Base-by-base conservation (phyloP, 768 basidiomycete species). In the Mycena metata region DNA sequence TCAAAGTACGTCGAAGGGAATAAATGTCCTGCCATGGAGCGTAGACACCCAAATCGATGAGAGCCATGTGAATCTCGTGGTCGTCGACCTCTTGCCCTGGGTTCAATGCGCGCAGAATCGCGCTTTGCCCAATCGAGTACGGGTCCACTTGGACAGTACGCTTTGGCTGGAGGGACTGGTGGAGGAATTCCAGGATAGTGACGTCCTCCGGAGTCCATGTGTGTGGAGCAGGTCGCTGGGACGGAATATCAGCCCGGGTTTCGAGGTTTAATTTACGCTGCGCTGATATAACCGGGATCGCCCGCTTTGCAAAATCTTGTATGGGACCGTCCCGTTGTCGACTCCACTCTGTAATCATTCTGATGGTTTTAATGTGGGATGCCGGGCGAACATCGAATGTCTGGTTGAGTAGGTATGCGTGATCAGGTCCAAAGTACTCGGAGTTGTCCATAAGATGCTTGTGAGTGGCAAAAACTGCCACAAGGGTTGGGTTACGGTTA, bases 21-120 rank as follows among this genome's bases (percentile, higher is more conserved):
- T 81, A 79, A 35, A 88, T 68, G 71, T 96, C 91, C 70, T 95
- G 90, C 96, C 96, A 98, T 2, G 92, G 90, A 2, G 91, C 84
- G 23, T 93, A 75, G 9, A 90, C 85, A 9, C 97, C 96, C 16
- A 97, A 73, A 50, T 94, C 89, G 17, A 88, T 76, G 41, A 98
- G 81, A 23, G 91, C 77, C 64, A 79, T 79, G 71, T 86, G 81
- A 24, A 87, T 77, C 23, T 77, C 63, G n/a, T 70, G 73, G 62
- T 80, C 82, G 16, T 74, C 73, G 47, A 85, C 70, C 36, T 70
- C 71, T 0, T 72, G 66, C 26, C 84, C 81, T 4, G 83, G 74
- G 21, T 83, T 80, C 26, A 95, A 74, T 51, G 79, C 76, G 74
- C 90, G 91, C 43, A 95, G 70, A 61, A 97, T 86, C 17, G 80